Evolutionary conservation across 768 basidiomycete genomes (phyloP).

Genomic region (Boletus pseudo-olivaceus): DNA sequence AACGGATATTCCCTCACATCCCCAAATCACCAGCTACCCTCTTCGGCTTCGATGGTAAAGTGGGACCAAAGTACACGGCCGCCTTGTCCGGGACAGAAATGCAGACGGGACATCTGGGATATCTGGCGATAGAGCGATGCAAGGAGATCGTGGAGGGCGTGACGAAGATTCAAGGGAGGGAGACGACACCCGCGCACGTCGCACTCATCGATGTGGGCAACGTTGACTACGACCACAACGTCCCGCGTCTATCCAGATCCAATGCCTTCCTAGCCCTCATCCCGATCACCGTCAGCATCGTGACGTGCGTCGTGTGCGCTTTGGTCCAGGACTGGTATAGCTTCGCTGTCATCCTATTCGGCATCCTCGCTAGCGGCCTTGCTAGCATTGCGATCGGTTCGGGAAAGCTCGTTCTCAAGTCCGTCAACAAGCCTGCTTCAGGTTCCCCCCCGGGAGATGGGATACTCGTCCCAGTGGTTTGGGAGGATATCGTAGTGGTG

Average conservation of each 20-base stretch:
- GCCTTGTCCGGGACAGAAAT: slow-evolving; percentile 26
- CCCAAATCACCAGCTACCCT: slow-evolving; percentile 17
- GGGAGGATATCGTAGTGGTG: slow-evolving; percentile 22
- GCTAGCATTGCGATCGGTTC: slow-evolving; percentile 26
- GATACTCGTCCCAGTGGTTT: slow-evolving; percentile 11
- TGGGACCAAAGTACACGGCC: slow-evolving; percentile 26
- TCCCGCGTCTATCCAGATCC: slow-evolving; percentile 1
- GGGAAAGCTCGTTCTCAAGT: slow-evolving; percentile 17
- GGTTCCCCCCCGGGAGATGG: slow-evolving; percentile 29
- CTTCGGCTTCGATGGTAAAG: slow-evolving; percentile 25
- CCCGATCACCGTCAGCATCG: slow-evolving; percentile 26
- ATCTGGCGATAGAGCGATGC: slow-evolving; percentile 23
- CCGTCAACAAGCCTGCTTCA: slow-evolving; percentile 8
- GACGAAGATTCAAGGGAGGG: slow-evolving; percentile 8
- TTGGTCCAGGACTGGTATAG: slow-evolving; percentile 29
- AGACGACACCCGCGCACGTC: slow-evolving; percentile 9
- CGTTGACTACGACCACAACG: background rate
- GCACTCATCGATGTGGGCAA: slow-evolving; percentile 17
- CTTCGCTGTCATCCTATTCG: slow-evolving; percentile 29
- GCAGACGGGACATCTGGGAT: slow-evolving; percentile 28
- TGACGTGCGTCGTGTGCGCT: slow-evolving; percentile 22
- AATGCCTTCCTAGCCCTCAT: slow-evolving; percentile 13
- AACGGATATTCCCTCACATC: slow-evolving; percentile 22
- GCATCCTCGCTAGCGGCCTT: slow-evolving; percentile 30
- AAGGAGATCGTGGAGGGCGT: slow-evolving; percentile 2